These are phyloP conservation scores for Magnaporthiopsis rhizophila DNA, from an alignment of 2,329 filamentous ascomycete species.

Conservation along the genomic window DNA sequence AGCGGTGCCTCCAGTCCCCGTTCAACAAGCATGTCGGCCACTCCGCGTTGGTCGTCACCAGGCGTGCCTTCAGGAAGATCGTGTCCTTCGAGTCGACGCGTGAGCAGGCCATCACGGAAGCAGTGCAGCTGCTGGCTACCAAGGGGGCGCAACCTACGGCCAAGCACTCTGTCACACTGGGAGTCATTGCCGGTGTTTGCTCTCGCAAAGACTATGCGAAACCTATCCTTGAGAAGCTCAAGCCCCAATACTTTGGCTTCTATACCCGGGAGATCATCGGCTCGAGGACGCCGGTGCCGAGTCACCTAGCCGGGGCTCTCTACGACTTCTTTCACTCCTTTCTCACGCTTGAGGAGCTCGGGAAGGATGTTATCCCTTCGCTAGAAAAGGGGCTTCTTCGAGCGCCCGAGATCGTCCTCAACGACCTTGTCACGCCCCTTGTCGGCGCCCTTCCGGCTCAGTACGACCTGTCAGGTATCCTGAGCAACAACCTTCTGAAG, in stretches of 20 bases:
- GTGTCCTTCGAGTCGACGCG: slow-evolving; percentile 52
- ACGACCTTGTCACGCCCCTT: slow-evolving; percentile 68
- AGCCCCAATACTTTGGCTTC: slow-evolving; percentile 69
- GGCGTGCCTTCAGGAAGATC: slow-evolving; percentile 70
- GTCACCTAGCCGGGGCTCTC: slow-evolving; percentile 65
- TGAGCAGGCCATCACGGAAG: slow-evolving; percentile 52
- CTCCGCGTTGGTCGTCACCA: slow-evolving; percentile 69
- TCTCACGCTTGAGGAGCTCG: slow-evolving; percentile 64
- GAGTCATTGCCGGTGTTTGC: slow-evolving; percentile 80
- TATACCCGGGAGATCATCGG: slow-evolving; percentile 80
- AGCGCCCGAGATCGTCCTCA: slow-evolving; percentile 81
- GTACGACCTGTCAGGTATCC: slow-evolving; percentile 69
- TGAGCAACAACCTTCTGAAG: slow-evolving; percentile 70
- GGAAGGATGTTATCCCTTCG: slow-evolving; percentile 66
- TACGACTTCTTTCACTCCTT: slow-evolving; percentile 78
- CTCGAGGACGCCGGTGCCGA: slow-evolving; percentile 63
- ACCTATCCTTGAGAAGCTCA: slow-evolving; percentile 54
- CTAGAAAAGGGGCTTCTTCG: slow-evolving; percentile 84
- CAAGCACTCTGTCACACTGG: slow-evolving; percentile 70
- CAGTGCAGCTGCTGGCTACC: slow-evolving; percentile 58
- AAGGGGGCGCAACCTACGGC: slow-evolving; percentile 58
- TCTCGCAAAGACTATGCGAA: slow-evolving; percentile 60
- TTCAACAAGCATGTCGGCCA: slow-evolving; percentile 58
- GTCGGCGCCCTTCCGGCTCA: slow-evolving; percentile 58
- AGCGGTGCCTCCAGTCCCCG: slow-evolving; percentile 64